Evolutionary conservation across 202 grass and related monocot species (phyloP).

Genomic region (Setaria viridis): DNA sequence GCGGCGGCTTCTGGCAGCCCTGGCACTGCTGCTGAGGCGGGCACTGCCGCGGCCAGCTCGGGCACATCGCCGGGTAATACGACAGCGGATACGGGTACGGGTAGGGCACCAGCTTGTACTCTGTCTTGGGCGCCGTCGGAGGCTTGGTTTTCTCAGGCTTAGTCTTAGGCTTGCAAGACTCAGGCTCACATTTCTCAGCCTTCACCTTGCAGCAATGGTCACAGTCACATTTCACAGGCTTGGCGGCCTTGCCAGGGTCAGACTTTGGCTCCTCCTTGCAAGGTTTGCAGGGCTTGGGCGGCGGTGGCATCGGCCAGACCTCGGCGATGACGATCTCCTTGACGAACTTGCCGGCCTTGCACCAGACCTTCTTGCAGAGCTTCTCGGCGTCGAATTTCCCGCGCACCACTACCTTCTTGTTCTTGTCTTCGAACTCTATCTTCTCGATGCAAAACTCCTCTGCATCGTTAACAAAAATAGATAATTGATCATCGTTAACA

Average conservation of each 20-base stretch:
- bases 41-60: constrained; percentile 37
- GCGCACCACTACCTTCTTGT: constrained; percentile 28
- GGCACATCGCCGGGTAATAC: constrained; percentile 27
- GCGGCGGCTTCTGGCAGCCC: neutral
- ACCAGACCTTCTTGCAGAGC: constrained; percentile 37
- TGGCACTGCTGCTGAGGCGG: constrained; percentile 26
- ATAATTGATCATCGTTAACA: neutral
- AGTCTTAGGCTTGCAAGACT: neutral
- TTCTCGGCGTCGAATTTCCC: constrained; percentile 38
- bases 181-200: neutral
- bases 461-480: neutral
- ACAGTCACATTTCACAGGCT: neutral
- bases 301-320: constrained; percentile 1
- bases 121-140: neutral
- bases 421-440: constrained; percentile 28
- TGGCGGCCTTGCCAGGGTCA: neutral
- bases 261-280: neutral
- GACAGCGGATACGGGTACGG: constrained; percentile 33
- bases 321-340: constrained; percentile 30
- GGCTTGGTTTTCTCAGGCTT: neutral
- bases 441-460: constrained; percentile 46
- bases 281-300: neutral
- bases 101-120: constrained; percentile 38
- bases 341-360: constrained; percentile 31
- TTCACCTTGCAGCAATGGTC: neutral